Evolutionary conservation across 306 rosid genomes (phyloP).

Genomic region (Gleditsia sinensis): DNA sequence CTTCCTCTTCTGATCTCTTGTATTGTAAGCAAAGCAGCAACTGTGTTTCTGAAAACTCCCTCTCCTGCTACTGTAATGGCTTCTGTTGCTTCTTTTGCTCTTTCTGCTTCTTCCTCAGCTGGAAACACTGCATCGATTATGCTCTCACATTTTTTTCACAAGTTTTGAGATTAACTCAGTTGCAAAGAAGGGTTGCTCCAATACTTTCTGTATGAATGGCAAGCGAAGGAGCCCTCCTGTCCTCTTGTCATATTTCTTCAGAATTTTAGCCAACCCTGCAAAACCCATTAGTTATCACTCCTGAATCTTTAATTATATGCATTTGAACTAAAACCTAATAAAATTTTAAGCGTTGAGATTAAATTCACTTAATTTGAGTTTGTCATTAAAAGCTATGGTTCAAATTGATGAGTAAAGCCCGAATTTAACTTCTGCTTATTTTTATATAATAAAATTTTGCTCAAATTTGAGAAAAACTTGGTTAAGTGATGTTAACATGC

Average conservation of each 20-base stretch:
- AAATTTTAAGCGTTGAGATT: too few relatives aligned
- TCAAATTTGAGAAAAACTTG: too few relatives aligned
- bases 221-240: conserved; percentile 71
- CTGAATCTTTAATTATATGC: too few relatives aligned
- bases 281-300: too few relatives aligned
- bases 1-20: conserved; percentile 81
- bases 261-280: conserved; percentile 81
- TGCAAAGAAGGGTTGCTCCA: conserved; percentile 80
- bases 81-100: conserved; percentile 43
- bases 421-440: too few relatives aligned
- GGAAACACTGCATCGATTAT: conserved; percentile 75
- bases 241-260: conserved; percentile 91
- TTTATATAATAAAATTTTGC: too few relatives aligned
- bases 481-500: too few relatives aligned
- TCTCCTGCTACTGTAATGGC: conserved; percentile 57
- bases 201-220: conserved; percentile 76
- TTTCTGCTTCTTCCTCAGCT: conserved; percentile 47
- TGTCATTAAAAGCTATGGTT: too few relatives aligned
- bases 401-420: too few relatives aligned
- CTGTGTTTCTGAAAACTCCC: conserved; percentile 82
- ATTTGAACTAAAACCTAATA: too few relatives aligned
- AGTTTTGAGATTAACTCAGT: conserved; percentile 79
- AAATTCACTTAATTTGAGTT: too few relatives aligned
- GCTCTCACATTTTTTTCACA: conserved; percentile 78
- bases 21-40: conserved; percentile 80